phyloP scores from a whole-genome alignment of 2,329 filamentous ascomycete species.

The Ophiostoma tasmaniense region DNA sequence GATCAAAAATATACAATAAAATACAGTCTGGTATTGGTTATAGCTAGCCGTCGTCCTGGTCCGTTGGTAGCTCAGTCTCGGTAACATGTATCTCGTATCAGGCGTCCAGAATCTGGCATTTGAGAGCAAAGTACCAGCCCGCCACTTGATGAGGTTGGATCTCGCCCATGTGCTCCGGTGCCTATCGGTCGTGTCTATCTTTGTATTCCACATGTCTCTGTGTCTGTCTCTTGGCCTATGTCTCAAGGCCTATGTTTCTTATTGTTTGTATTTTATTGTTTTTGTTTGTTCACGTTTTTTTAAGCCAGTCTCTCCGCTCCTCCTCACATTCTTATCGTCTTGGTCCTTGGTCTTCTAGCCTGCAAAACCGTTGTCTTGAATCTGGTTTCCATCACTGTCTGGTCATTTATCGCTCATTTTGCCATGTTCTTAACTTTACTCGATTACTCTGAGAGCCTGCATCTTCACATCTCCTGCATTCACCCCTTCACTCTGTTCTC shows the following conservation, averaged over 20 bases:
- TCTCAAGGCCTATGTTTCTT: not conserved
- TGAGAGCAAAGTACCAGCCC: not conserved
- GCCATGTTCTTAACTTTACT: not conserved
- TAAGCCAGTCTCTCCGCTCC: not conserved
- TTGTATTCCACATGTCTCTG: not conserved
- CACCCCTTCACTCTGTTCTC: not conserved
- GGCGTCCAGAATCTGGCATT: not conserved
- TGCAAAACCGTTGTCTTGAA: not conserved
- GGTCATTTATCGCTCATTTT: not conserved
- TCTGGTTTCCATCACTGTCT: not conserved
- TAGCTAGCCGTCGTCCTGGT: not conserved
- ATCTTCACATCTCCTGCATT: not conserved
- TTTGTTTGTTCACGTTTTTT: constrained; percentile 1
- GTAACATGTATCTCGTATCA: not conserved
- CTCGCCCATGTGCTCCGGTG: not conserved
- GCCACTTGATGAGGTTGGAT: not conserved
- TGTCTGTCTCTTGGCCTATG: not conserved
- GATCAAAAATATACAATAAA: not conserved
- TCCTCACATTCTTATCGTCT: not conserved
- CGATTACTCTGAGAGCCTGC: not conserved
- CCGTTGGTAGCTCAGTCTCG: not conserved
- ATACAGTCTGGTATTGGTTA: not conserved
- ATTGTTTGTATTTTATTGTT: not conserved
- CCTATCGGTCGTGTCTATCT: not conserved
- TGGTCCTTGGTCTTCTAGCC: not conserved